phyloP scores from a whole-genome alignment of 495 filamentous ascomycete species.

The Podospora fimiseda region DNA sequence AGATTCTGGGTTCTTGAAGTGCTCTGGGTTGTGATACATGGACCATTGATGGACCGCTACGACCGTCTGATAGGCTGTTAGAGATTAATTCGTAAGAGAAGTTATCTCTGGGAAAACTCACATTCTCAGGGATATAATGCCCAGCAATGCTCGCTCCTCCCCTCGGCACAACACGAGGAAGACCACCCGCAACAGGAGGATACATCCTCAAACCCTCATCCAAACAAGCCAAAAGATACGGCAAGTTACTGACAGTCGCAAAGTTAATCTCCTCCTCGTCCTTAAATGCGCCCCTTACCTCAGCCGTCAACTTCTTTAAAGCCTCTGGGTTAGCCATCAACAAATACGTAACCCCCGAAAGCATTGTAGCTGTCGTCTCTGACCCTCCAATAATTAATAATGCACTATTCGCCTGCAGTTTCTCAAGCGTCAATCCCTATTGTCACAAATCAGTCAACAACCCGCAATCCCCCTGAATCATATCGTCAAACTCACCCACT shows the following conservation, averaged over 20 bases:
- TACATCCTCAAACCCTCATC: slow-evolving; percentile 55
- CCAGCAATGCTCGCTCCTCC: slow-evolving; percentile 44
- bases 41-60: slow-evolving; percentile 47
- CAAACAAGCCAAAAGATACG: slow-evolving; percentile 51
- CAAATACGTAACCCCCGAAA: slow-evolving; percentile 48
- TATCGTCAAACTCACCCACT: slow-evolving; percentile 34
- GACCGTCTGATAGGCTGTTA: too few species aligned
- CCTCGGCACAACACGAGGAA: slow-evolving; percentile 40
- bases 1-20: slow-evolving; percentile 32
- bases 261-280: slow-evolving; percentile 48
- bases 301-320: slow-evolving; percentile 38
- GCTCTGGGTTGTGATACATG: slow-evolving; percentile 21
- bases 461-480: too few species aligned
- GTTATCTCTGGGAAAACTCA: too few species aligned
- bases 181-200: slow-evolving; percentile 46
- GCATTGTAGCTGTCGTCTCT: slow-evolving; percentile 55
- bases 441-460: not conserved
- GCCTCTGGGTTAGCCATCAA: slow-evolving; percentile 41
- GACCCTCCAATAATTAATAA: slow-evolving; percentile 49
- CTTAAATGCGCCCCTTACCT: slow-evolving; percentile 48
- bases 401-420: slow-evolving; percentile 36
- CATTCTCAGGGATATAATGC: slow-evolving; percentile 38
- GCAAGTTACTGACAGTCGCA: slow-evolving; percentile 35
- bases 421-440: slow-evolving; percentile 34
- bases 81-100: too few species aligned